phyloP scores from a whole-genome alignment of 2,329 filamentous ascomycete species.

The Diaporthe longicolla region DNA sequence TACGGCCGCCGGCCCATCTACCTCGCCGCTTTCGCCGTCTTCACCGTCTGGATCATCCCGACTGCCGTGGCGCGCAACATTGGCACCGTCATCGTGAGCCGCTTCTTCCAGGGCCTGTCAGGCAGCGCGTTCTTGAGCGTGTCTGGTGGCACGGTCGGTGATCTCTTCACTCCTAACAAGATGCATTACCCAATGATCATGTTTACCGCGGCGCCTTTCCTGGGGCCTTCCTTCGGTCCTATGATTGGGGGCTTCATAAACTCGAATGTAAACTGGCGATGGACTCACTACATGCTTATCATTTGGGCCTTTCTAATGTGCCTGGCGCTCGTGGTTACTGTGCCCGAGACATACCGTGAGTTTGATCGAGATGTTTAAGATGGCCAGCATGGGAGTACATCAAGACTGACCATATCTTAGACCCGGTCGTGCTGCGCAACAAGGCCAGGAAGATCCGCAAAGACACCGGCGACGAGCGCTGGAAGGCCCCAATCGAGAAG shows the following conservation, averaged over 20 bases:
- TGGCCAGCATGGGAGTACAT: not conserved
- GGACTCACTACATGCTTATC: constrained; percentile 87
- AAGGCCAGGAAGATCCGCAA: constrained; percentile 80
- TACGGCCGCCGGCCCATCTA: constrained; percentile 89
- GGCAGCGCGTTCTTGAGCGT: constrained; percentile 80
- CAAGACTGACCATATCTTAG: constrained; percentile 49
- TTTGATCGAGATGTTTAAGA: constrained; percentile 33
- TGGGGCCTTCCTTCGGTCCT: constrained; percentile 72
- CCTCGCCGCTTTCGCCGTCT: constrained; percentile 79
- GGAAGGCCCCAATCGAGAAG: constrained; percentile 83
- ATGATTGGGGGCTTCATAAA: constrained; percentile 86
- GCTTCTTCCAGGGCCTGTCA: constrained; percentile 83
- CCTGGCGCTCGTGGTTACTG: constrained; percentile 75
- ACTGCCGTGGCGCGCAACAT: constrained; percentile 87
- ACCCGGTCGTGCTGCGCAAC: constrained; percentile 77
- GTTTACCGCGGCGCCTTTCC: constrained; percentile 77
- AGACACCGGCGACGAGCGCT: constrained; percentile 83
- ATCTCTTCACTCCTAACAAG: constrained; percentile 78
- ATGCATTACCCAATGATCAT: constrained; percentile 88
- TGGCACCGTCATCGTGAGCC: constrained; percentile 81
- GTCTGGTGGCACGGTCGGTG: constrained; percentile 87
- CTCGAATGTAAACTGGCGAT: constrained; percentile 79
- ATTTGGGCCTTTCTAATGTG: constrained; percentile 83
- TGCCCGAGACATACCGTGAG: constrained; percentile 88
- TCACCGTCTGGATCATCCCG: constrained; percentile 85